These are phyloP conservation scores for Diplodia corticola DNA, from an alignment of 2,329 filamentous ascomycete genomes.

Conservation along the genomic window DNA sequence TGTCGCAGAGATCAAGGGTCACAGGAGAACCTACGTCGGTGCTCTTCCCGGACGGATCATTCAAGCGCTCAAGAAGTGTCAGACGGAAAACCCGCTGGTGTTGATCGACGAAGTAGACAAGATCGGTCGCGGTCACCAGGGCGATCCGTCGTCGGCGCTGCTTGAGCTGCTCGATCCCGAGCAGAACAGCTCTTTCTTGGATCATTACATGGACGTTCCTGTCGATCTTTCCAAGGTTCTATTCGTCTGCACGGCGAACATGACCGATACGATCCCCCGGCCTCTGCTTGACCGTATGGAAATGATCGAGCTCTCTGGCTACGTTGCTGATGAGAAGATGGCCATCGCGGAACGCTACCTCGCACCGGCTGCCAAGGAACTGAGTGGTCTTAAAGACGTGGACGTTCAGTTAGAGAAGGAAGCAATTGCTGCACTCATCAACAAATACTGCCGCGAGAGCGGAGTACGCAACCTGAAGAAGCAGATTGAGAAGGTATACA, in stretches of 20 bases:
- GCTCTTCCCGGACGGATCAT: slow-evolving; percentile 95
- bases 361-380: slow-evolving; percentile 88
- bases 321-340: slow-evolving; percentile 98
- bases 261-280: slow-evolving; percentile 95
- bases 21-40: slow-evolving; percentile 93
- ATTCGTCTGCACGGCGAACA: slow-evolving; percentile 98
- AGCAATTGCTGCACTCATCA: slow-evolving; percentile 95
- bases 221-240: slow-evolving; percentile 96
- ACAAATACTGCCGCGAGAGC: slow-evolving; percentile 96
- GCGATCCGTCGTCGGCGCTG: slow-evolving; percentile 90
- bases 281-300: slow-evolving; percentile 97
- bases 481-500: slow-evolving; percentile 98
- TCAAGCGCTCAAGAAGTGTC: slow-evolving; percentile 97
- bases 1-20: slow-evolving; percentile 98
- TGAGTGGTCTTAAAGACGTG: slow-evolving; percentile 85
- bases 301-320: slow-evolving; percentile 91
- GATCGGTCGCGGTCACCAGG: slow-evolving; percentile 93
- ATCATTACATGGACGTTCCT: slow-evolving; percentile 98
- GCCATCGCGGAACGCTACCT: slow-evolving; percentile 94
- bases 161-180: slow-evolving; percentile 94
- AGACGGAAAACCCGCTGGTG: slow-evolving; percentile 96
- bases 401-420: slow-evolving; percentile 84
- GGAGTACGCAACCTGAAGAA: slow-evolving; percentile 98
- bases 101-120: slow-evolving; percentile 98
- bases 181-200: slow-evolving; percentile 94